phyloP scores from a whole-genome alignment of 129 eudicot genomes.

The Tagetes patula region DNA sequence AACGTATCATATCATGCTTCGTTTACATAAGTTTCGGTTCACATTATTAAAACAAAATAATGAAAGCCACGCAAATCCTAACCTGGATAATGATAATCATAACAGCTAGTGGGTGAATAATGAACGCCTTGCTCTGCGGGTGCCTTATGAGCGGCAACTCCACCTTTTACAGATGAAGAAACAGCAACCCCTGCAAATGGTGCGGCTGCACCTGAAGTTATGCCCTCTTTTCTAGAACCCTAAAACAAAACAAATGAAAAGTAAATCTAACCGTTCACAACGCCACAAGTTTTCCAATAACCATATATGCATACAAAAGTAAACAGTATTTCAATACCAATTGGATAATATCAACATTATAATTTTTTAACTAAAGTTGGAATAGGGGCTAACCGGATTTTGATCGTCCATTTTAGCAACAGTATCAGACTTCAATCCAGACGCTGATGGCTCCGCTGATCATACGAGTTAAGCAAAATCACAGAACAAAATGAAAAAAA shows the following conservation, averaged over 20 bases:
- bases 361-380: neutral
- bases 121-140: constrained; percentile 45
- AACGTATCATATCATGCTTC: no score
- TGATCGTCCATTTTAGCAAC: constrained; percentile 36
- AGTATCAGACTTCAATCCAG: constrained; percentile 42
- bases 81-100: constrained; percentile 78
- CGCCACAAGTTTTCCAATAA: neutral
- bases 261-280: neutral
- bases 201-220: constrained; percentile 30
- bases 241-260: constrained; percentile 17
- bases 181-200: constrained; percentile 29
- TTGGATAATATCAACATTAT: neutral
- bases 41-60: neutral
- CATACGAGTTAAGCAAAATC: constrained; percentile 23
- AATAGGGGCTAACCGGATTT: constrained; percentile 38
- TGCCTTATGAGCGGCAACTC: constrained; percentile 29
- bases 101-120: constrained; percentile 51
- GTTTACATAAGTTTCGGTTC: neutral
- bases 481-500: neutral
- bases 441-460: constrained; percentile 50
- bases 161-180: constrained; percentile 43
- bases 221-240: constrained; percentile 50
- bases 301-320: neutral
- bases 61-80: constrained; percentile 21
- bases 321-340: neutral